phyloP scores from a whole-genome alignment of 768 basidiomycete genomes.

The Strobilomyces confusus region DNA sequence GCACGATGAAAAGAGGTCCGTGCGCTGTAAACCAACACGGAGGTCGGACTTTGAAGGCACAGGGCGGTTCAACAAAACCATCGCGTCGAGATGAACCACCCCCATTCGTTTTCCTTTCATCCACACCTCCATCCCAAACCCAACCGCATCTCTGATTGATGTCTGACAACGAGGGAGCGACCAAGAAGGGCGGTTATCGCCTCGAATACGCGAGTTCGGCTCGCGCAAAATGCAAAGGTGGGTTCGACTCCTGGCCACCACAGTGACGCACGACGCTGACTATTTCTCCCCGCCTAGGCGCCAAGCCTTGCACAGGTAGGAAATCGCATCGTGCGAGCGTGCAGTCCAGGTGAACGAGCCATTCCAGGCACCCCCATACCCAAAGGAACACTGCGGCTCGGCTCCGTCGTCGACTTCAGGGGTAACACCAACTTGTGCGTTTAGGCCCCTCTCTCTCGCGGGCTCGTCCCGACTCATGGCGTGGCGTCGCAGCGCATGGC shows the following conservation, averaged over 20 bases:
- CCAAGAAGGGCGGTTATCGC: conserved; percentile 55
- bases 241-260: conserved; percentile 19
- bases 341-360: conserved; percentile 6
- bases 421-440: conserved; percentile 68
- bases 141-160: conserved; percentile 23
- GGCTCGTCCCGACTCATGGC: neutral
- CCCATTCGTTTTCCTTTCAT: conserved; percentile 30
- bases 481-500: conserved; percentile 56
- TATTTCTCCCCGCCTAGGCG: conserved; percentile 45
- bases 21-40: conserved; percentile 31
- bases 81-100: conserved; percentile 39
- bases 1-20: conserved; percentile 31
- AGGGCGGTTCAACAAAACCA: conserved; percentile 38
- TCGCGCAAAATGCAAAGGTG: conserved; percentile 79
- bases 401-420: conserved; percentile 67
- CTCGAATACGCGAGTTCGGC: conserved; percentile 69
- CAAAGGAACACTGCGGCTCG: conserved; percentile 74
- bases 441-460: neutral
- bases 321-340: neutral
- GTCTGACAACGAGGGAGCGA: conserved; percentile 34
- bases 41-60: conserved; percentile 37
- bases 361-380: conserved; percentile 58
- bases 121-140: conserved; percentile 16
- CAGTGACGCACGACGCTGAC: conserved; percentile 18
- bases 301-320: conserved; percentile 72